Conservation (phyloP, 805 yeast genomes). For the Candida ascalaphidarum region DNA sequence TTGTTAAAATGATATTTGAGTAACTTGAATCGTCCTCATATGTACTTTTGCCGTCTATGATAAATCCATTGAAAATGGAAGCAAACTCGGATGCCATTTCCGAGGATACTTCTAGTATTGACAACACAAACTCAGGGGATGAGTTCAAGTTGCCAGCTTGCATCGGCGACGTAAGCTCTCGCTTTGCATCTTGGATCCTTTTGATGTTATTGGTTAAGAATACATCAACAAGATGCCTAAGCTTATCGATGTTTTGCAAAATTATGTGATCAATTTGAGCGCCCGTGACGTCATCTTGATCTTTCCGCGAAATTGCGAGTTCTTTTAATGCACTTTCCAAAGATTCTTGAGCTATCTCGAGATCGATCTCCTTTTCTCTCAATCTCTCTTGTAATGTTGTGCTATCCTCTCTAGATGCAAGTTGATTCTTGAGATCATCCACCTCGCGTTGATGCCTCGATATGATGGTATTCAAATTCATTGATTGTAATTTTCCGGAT, state of each 20-base stretch:
- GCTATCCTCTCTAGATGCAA: conserved; percentile 19
- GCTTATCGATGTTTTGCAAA: conserved; percentile 37
- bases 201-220: conserved; percentile 61
- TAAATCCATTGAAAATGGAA: conserved; percentile 60
- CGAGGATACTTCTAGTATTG: conserved; percentile 63
- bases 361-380: conserved; percentile 65
- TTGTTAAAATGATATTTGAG: conserved; percentile 50
- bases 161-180: conserved; percentile 69
- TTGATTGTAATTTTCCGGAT: conserved; percentile 53
- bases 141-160: conserved; percentile 76
- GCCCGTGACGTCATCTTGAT: conserved; percentile 44
- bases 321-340: conserved; percentile 64
- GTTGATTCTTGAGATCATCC: conserved; percentile 34
- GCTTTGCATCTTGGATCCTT: conserved; percentile 63
- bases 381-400: conserved; percentile 41
- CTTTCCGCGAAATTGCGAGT: conserved; percentile 42
- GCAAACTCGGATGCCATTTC: conserved; percentile 75
- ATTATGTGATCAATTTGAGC: conserved; percentile 51
- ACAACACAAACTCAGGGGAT: conserved; percentile 58
- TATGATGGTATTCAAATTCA: conserved; percentile 52
- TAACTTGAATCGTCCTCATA: conserved; percentile 44
- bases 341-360: conserved; percentile 71
- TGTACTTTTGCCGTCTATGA: conserved; percentile 63
- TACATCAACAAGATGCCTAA: conserved; percentile 55
- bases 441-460: conserved; percentile 58